Conservation (phyloP, 768 basidiomycete genomes). For the Lactarius sanguifluus region DNA sequence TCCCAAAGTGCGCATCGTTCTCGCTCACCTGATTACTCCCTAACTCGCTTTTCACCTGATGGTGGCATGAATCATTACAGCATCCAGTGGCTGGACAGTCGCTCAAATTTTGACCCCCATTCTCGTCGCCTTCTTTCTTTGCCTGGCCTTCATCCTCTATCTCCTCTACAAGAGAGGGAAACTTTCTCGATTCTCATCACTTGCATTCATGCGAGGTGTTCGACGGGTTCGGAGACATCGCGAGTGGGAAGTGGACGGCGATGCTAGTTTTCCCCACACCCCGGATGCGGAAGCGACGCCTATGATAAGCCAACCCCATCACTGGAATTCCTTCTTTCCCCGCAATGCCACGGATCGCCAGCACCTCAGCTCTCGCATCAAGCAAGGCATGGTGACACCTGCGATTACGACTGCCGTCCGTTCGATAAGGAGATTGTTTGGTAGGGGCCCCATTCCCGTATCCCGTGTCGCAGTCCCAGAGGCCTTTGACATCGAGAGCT, state of each 20-base stretch:
- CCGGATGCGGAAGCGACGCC: conserved; percentile 22
- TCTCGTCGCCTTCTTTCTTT: conserved; percentile 6
- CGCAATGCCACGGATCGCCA: conserved; percentile 2
- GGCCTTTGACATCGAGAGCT: conserved; percentile 17
- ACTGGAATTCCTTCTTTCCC: conserved; percentile 10
- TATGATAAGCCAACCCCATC: conserved; percentile 10
- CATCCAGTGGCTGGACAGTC: conserved; percentile 14
- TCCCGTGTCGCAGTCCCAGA: conserved; percentile 16
- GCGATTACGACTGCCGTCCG: conserved; percentile 7
- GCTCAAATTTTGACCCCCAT: conserved; percentile 24
- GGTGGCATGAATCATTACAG: conserved; percentile 24
- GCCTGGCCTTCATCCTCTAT: conserved; percentile 8
- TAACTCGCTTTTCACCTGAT: conserved; percentile 13
- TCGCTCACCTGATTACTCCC: neutral
- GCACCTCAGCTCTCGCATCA: conserved; percentile 6
- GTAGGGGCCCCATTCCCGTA: conserved; percentile 17
- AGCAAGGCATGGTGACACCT: neutral
- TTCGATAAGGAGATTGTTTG: conserved; percentile 19
- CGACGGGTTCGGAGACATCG: conserved; percentile 14
- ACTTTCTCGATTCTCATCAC: conserved; percentile 6
- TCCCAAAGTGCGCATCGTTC: conserved; percentile 17
- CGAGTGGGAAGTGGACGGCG: conserved; percentile 10
- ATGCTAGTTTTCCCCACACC: neutral
- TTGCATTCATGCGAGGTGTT: conserved; percentile 13
- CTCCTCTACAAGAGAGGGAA: conserved; percentile 11